These are phyloP conservation scores for Cinchona pubescens DNA, from an alignment of 257 asterid genomes.

Conservation along the genomic window DNA sequence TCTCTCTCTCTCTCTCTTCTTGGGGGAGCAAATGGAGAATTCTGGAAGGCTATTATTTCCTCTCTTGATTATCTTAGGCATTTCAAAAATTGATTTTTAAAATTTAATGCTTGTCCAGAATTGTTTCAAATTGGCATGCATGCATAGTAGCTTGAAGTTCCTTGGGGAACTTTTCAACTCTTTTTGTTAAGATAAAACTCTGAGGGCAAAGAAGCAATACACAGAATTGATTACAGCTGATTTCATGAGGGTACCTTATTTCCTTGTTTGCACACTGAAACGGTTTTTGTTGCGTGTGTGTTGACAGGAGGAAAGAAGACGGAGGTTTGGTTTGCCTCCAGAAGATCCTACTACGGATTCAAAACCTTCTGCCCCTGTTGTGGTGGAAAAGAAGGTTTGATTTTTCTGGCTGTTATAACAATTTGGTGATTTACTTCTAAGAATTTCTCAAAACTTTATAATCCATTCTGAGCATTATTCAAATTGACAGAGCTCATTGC, in stretches of 20 bases:
- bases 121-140: not conserved
- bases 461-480: conserved; percentile 21
- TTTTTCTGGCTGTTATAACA: conserved; percentile 1
- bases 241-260: not conserved
- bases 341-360: conserved; percentile 57
- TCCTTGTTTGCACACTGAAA: conserved; percentile 13
- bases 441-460: conserved; percentile 11
- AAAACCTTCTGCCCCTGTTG: conserved; percentile 74
- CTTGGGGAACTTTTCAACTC: not conserved
- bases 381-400: conserved; percentile 81
- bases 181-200: not conserved
- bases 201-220: not conserved
- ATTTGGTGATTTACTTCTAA: conserved; percentile 15
- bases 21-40: not conserved
- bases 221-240: not conserved
- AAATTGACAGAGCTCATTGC: conserved; percentile 68
- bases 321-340: conserved; percentile 87
- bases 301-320: conserved; percentile 94
- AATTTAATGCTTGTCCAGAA: not conserved
- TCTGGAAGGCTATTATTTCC: not conserved
- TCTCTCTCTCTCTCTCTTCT: not conserved
- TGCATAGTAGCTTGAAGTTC: not conserved
- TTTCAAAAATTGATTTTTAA: not conserved
- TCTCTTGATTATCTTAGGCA: not conserved
- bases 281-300: conserved; percentile 5